Percentiles rank a stretch among this genome's conserved stretches.
These are phyloP conservation scores for Leucoagaricus sp. DNA, from an alignment of 1,284 basidiomycete species.

Conservation along the genomic window DNA sequence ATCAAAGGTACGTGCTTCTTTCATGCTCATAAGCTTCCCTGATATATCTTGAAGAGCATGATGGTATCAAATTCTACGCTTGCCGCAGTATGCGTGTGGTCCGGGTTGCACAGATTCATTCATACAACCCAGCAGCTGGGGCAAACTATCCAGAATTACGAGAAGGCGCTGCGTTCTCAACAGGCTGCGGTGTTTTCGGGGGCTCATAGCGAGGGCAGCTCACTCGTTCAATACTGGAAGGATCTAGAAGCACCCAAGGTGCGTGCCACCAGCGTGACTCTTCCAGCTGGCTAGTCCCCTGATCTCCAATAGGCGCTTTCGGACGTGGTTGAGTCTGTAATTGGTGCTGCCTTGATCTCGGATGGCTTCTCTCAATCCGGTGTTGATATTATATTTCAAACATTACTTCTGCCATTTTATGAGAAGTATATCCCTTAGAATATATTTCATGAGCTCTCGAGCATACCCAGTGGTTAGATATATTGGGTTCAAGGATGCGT, in stretches of 20 bases:
- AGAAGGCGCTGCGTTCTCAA: slow-evolving; percentile 45
- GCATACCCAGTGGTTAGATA: background rate
- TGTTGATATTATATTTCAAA: slow-evolving; percentile 63
- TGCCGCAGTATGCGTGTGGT: slow-evolving; percentile 70
- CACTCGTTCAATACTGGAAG: slow-evolving; percentile 73
- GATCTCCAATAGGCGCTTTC: slow-evolving; percentile 55
- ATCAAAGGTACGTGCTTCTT: slow-evolving; percentile 57
- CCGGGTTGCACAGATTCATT: slow-evolving; percentile 64
- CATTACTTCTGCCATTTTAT: slow-evolving; percentile 71
- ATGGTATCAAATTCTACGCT: slow-evolving; percentile 81
- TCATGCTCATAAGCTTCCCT: background rate
- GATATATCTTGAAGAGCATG: slow-evolving; percentile 50
- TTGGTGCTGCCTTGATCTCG: slow-evolving; percentile 77
- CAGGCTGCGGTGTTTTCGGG: slow-evolving; percentile 50
- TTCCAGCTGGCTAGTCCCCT: background rate
- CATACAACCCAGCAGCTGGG: slow-evolving; percentile 55
- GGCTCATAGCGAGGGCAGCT: slow-evolving; percentile 48
- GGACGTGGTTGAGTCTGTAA: slow-evolving; percentile 75
- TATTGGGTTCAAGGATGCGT: background rate
- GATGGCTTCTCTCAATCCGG: slow-evolving; percentile 64
- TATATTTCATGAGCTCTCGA: background rate
- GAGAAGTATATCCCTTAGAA: slow-evolving; percentile 69
- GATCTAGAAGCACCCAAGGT: slow-evolving; percentile 78
- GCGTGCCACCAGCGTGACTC: slow-evolving; percentile 10
- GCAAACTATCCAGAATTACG: slow-evolving; percentile 54